Percentiles rank a stretch among this genome's conserved stretches.
phyloP scores from a whole-genome alignment of 179 eudicot genomes.

The Camellia oleifera region DNA sequence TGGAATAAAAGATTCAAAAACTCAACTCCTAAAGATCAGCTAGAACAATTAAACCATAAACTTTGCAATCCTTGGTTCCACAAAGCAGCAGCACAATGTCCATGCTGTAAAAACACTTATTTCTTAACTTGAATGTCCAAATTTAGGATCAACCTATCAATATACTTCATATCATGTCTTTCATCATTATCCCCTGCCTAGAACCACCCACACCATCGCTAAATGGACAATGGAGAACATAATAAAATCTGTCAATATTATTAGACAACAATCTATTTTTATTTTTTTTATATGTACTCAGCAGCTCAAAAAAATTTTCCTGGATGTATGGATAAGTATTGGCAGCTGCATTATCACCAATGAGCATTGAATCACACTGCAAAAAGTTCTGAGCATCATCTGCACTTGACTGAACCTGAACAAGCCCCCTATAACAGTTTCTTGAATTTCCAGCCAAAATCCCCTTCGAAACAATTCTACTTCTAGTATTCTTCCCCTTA shows the following conservation, averaged over 20 bases:
- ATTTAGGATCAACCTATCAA: no score
- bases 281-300: neutral
- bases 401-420: conserved; percentile 73
- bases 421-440: conserved; percentile 88
- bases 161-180: no score
- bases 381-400: conserved; percentile 79
- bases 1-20: no score
- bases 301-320: conserved; percentile 35
- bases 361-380: conserved; percentile 95
- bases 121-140: no score
- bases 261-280: no score
- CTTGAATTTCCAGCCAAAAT: conserved; percentile 85
- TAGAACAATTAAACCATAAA: no score
- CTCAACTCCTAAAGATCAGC: no score
- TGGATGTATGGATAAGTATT: conserved; percentile 90
- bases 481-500: conserved; percentile 85
- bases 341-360: conserved; percentile 82
- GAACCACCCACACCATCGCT: neutral
- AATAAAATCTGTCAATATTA: neutral
- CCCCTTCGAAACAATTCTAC: conserved; percentile 91
- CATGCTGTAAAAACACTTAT: no score
- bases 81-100: no score
- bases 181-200: no score
- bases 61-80: no score
- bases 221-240: neutral